Base-by-base conservation (phyloP, 441 rosid species). In the Flueggea neowawraea region DNA sequence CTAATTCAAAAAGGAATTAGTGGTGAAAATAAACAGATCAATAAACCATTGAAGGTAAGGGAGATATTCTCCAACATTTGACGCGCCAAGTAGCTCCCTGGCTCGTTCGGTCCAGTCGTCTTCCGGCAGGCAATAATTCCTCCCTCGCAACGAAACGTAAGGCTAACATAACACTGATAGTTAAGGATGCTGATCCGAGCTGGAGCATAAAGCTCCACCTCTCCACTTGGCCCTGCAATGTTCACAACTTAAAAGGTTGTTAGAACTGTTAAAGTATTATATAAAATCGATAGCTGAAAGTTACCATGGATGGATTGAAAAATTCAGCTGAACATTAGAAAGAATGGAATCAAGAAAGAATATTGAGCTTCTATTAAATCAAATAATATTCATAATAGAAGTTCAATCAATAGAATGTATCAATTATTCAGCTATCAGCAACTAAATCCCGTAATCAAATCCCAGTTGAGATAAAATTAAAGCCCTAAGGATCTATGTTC, bases 401-500 rank as follows among this genome's bases (percentile, higher is more conserved):
- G 49, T 63, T 36, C 69, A 69, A 50, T 15, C 6, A 60, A 53
- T 58, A 41, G 66, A 60, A 60, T 55, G 55, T 49, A 60, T 70
- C 61, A 54, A 54, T 62, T 55, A 12, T 22, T 22, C 28, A 52
- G 9, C 41, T 36, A 36, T 36, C 62, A 63, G 60, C 49, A 48
- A 66, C 48, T 69, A 71, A 59, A 57, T 68, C 67, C 74, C 72
- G 22, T 72, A 61, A 49, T 60, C 44, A 61, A 61, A 61, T 52
- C 45, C 63, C 58, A 36, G 31, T 54, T 41, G 71, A 68, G 67
- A 61, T 22, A 22, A 22, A 22, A 2, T 43, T 36, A 44, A 61
- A 57, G 52, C 66, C 78, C 79, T 66, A 69, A 44, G 74, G 70
- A 61, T 74, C 67, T 58, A 41, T 66, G n/a, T 74, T 57, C 67